phyloP scores from a whole-genome alignment of 805 yeast genomes.

The Cyberlindnera bimundalis region DNA sequence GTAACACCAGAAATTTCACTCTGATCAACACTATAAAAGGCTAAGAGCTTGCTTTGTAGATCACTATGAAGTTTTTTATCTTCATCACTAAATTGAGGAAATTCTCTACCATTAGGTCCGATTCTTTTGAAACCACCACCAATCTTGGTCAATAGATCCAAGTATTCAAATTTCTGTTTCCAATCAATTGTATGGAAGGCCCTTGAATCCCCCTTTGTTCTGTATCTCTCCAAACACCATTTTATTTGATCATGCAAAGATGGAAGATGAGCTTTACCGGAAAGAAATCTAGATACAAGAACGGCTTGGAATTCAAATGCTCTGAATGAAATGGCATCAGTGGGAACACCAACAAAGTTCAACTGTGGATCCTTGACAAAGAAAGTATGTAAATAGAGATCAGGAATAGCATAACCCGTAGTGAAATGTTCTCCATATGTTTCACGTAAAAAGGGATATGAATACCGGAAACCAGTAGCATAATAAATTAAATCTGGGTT shows the following conservation, averaged over 20 bases:
- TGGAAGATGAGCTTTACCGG: conserved; percentile 33
- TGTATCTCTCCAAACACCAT: conserved; percentile 32
- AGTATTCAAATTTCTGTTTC: conserved; percentile 30
- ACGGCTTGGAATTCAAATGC: conserved; percentile 42
- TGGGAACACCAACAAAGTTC: conserved; percentile 36
- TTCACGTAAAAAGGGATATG: conserved; percentile 48
- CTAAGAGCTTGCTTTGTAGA: conserved; percentile 11
- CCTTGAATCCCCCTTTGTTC: conserved; percentile 29
- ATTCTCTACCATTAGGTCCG: conserved; percentile 22
- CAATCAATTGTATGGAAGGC: conserved; percentile 36
- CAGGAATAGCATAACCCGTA: conserved; percentile 29
- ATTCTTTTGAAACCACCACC: conserved; percentile 27
- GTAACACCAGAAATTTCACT: conserved; percentile 6
- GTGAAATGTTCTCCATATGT: conserved; percentile 25
- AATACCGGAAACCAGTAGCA: conserved; percentile 67
- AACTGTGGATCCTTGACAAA: conserved; percentile 32
- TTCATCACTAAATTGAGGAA: conserved; percentile 21
- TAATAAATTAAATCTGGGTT: conserved; percentile 55
- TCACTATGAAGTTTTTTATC: conserved; percentile 29
- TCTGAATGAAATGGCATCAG: conserved; percentile 38
- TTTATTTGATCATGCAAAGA: conserved; percentile 27
- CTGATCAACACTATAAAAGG: conserved; percentile 20
- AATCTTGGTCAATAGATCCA: conserved; percentile 25
- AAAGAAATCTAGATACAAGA: conserved; percentile 32
- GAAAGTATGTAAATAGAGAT: conserved; percentile 34